Conservation (phyloP, 1,139 yeast genomes). For the Sugiyamaella sp. region DNA sequence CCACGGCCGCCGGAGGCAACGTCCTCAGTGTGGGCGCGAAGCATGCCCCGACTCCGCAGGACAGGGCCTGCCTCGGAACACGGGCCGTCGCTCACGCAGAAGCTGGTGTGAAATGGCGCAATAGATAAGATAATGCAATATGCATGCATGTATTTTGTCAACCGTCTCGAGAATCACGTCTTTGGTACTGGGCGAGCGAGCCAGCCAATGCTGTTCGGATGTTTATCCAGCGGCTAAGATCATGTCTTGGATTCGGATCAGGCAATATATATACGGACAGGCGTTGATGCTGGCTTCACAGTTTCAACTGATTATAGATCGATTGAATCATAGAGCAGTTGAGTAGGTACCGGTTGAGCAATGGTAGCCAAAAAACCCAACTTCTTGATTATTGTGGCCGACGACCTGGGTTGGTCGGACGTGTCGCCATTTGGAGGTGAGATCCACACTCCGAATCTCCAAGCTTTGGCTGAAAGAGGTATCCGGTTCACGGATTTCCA, state of each 20-base stretch:
- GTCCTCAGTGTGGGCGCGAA: no score
- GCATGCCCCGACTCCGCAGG: no score
- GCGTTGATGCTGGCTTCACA: no score
- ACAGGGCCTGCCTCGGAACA: no score
- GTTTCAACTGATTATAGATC: no score
- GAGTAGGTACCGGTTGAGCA: background rate
- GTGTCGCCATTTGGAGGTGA: slow-evolving; percentile 61
- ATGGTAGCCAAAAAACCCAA: slow-evolving; percentile 38
- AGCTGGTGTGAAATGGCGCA: background rate
- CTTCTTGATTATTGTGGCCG: slow-evolving; percentile 61
- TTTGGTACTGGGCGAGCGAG: background rate
- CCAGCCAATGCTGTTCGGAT: background rate
- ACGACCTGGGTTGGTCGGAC: slow-evolving; percentile 64
- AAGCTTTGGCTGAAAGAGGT: slow-evolving; percentile 50
- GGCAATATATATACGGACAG: no score
- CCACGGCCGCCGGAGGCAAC: background rate
- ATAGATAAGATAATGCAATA: background rate
- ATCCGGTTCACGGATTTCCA: slow-evolving; percentile 59
- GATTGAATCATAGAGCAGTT: background rate
- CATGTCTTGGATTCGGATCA: background rate
- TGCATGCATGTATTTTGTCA: background rate
- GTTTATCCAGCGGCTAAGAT: background rate
- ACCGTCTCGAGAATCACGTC: background rate
- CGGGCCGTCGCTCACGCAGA: no score
- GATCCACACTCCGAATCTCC: slow-evolving; percentile 57